Base-by-base conservation (phyloP, 2,329 filamentous ascomycete genomes). In the Rhynchosporium secalis region DNA sequence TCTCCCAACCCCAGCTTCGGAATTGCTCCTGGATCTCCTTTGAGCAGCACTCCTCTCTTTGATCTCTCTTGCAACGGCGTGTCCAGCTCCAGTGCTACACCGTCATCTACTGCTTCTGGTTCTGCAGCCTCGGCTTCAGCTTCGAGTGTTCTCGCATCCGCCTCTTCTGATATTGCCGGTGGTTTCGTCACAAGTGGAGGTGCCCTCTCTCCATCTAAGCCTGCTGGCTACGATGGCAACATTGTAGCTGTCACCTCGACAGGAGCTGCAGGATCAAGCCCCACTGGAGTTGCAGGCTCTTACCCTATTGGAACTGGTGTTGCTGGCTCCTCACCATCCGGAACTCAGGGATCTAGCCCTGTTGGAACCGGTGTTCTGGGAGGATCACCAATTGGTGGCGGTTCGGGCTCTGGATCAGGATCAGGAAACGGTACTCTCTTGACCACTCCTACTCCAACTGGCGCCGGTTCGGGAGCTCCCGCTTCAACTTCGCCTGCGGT, bases 1-100 rank as follows among this genome's bases (percentile, higher is more conserved):
- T 82, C 82, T 3, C 86, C 87, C 40, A 83, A 79, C 76, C 88
- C 89, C 47, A 86, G 83, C 73, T 94, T 93, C 70, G 89, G 90
- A 61, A 78, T 94, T 68, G 78, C 90, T 60, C 33, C 58, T 33
- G 84, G 85, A 65, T 78, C 77, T 59, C 74, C 78, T 51, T 74
- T 87, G 66, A 69, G 76, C 69, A 82, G 77, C 61, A 83, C 77
- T 52, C 85, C 87, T 29, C 76, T 88, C 40, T 89, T 81, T 72
- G 83, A 89, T 72, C 82, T 90, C 59, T 83, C 82, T 49, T 90
- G 86, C 78, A 74, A 75, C 60, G 72, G 77, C 61, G 72, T 63
- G 9, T 69, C 63, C 20, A 61, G 49, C 58, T 62, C 63, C 20
- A 67, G 58, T 55, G 64, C 31, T 54, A 61, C 59, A 33, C 56